Conservation (phyloP, 352 stramenopile species). For the Globisporangium acanthophoron region DNA sequence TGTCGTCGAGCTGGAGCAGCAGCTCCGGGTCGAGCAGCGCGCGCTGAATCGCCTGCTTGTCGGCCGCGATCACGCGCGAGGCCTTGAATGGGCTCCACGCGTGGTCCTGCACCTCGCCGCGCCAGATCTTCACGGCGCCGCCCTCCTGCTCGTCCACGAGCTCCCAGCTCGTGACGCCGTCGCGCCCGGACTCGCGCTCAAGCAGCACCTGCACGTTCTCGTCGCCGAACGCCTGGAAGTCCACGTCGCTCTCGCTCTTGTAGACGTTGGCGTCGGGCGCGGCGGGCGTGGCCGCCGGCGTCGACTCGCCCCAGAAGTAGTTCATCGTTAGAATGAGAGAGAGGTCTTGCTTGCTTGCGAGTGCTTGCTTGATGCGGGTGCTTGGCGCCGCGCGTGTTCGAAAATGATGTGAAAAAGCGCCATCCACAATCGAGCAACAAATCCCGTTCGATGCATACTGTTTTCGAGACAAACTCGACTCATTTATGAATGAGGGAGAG, state of each 20-base stretch:
- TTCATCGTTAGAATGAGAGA: conserved; percentile 10
- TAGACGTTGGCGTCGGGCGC: conserved; percentile 26
- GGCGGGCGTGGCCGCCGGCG: conserved; percentile 3
- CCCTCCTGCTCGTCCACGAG: conserved; percentile 48
- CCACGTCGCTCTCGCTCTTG: conserved; percentile 43
- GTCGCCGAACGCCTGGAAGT: conserved; percentile 56
- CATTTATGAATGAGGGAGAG: background rate
- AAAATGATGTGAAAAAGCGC: background rate
- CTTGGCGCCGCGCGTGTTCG: background rate
- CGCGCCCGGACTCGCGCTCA: conserved; percentile 45
- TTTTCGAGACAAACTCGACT: background rate
- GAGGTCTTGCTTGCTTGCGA: too few relatives aligned
- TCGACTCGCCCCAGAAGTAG: conserved; percentile 15
- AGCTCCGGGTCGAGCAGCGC: conserved; percentile 56
- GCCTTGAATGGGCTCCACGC: conserved; percentile 73
- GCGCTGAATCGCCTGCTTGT: conserved; percentile 49
- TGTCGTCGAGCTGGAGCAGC: conserved; percentile 73
- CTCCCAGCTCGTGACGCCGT: conserved; percentile 70
- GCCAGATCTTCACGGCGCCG: conserved; percentile 50
- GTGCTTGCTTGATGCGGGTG: background rate
- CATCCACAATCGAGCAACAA: background rate
- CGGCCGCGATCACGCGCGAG: conserved; percentile 40
- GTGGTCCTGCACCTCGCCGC: conserved; percentile 50
- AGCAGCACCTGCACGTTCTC: conserved; percentile 68
- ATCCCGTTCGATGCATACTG: background rate